Conservation (phyloP, 305 asterid genomes). For the Fraxinus xanthoxyloides region DNA sequence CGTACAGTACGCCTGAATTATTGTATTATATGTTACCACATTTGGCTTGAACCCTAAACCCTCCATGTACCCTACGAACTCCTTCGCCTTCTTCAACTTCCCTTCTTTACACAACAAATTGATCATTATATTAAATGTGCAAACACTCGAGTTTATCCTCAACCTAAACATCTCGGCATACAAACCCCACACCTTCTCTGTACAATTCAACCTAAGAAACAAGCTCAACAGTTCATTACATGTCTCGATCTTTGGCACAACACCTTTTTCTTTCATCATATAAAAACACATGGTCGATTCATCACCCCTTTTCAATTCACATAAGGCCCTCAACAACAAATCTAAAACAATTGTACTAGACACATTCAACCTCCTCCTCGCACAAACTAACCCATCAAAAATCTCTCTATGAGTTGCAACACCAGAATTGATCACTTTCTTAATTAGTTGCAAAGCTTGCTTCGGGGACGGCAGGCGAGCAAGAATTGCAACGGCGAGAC, state of each 20-base stretch:
- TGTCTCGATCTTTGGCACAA: constrained; percentile 45
- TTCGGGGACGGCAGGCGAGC: constrained; percentile 41
- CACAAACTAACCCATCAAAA: constrained; percentile 38
- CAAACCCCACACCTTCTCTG: constrained; percentile 36
- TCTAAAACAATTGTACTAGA: constrained; percentile 48
- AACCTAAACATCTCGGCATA: constrained; percentile 45
- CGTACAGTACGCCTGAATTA: constrained; percentile 39
- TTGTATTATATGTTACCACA: constrained; percentile 48
- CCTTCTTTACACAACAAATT: constrained; percentile 56
- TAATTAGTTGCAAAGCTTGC: constrained; percentile 43
- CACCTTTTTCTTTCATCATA: constrained; percentile 36
- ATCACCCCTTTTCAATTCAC: constrained; percentile 47
- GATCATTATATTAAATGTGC: constrained; percentile 50
- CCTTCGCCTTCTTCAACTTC: constrained; percentile 45
- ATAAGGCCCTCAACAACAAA: constrained; percentile 44
- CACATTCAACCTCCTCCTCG: constrained; percentile 35
- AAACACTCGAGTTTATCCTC: constrained; percentile 37
- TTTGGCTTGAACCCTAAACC: constrained; percentile 45
- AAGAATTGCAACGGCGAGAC: constrained; percentile 47
- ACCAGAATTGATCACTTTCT: constrained; percentile 34
- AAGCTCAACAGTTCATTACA: constrained; percentile 48
- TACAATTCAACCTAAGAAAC: constrained; percentile 38
- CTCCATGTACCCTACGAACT: constrained; percentile 42
- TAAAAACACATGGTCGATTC: constrained; percentile 43
- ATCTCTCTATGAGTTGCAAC: constrained; percentile 20